Percentiles rank a stretch among this genome's conserved stretches.
phyloP scores from a whole-genome alignment of 768 basidiomycete species.

The Grammothele lineata region DNA sequence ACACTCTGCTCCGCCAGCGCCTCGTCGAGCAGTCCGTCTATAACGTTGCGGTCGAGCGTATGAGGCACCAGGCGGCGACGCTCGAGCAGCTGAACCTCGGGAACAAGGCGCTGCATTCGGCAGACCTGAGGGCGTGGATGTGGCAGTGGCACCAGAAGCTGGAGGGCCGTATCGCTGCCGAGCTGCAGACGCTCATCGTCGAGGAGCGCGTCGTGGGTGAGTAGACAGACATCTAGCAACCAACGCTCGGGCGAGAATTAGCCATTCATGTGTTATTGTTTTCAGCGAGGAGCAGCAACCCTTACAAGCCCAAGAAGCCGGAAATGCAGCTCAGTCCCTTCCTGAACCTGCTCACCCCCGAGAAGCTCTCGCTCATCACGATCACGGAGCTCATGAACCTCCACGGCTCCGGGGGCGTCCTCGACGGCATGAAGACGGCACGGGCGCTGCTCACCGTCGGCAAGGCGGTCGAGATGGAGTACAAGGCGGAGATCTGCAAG shows the following conservation, averaged over 20 bases:
- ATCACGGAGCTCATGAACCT: slow-evolving; percentile 87
- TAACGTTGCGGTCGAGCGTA: slow-evolving; percentile 71
- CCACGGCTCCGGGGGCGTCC: slow-evolving; percentile 70
- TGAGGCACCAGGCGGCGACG: slow-evolving; percentile 56
- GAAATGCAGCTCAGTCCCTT: slow-evolving; percentile 52
- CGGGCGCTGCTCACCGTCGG: slow-evolving; percentile 79
- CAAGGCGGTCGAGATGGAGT: slow-evolving; percentile 83
- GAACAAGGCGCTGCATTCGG: slow-evolving; percentile 38
- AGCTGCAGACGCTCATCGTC: slow-evolving; percentile 43
- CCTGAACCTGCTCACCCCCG: slow-evolving; percentile 66
- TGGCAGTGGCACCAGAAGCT: slow-evolving; percentile 78
- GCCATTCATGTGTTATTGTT: too few species aligned
- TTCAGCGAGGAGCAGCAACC: too few species aligned
- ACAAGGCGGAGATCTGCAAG: slow-evolving; percentile 78
- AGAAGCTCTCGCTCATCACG: slow-evolving; percentile 81
- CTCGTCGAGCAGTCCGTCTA: slow-evolving; percentile 83
- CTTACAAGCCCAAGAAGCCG: too few species aligned
- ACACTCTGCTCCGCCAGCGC: slow-evolving; percentile 71
- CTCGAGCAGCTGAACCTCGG: slow-evolving; percentile 57
- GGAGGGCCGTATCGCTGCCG: slow-evolving; percentile 42
- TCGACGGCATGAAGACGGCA: slow-evolving; percentile 86
- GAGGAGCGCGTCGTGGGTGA: slow-evolving; percentile 31
- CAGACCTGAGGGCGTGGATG: slow-evolving; percentile 73
- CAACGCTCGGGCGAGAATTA: too few species aligned
- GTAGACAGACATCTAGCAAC: slow-evolving; percentile 5